These are phyloP conservation scores for Blastocystis sp. DNA, from an alignment of 352 stramenopile genomes.

Conservation along the genomic window DNA sequence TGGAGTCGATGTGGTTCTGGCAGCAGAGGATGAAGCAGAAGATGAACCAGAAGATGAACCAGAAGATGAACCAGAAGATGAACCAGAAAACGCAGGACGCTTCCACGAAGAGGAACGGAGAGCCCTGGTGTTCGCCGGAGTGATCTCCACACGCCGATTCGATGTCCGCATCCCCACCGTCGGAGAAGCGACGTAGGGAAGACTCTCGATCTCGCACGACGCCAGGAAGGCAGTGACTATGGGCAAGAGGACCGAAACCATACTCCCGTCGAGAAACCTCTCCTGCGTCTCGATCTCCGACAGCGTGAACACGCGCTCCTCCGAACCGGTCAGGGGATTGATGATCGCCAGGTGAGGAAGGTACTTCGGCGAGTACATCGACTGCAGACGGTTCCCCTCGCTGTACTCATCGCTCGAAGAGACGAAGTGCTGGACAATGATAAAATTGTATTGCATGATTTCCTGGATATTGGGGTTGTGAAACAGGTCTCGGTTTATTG, in stretches of 20 bases:
- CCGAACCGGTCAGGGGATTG: not conserved
- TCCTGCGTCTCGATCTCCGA: not conserved
- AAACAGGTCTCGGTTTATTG: slow-evolving; percentile 40
- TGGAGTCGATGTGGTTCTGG: too few relatives aligned
- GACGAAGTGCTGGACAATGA: slow-evolving; percentile 47
- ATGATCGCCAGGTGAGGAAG: slow-evolving; percentile 5
- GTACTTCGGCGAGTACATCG: not conserved
- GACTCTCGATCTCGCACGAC: not conserved
- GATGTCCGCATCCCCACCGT: not conserved
- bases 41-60: too few relatives aligned
- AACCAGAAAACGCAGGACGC: not conserved
- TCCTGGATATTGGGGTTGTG: not conserved
- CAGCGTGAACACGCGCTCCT: not conserved
- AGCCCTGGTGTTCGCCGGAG: not conserved
- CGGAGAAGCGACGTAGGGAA: not conserved
- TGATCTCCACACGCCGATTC: not conserved
- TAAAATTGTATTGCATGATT: slow-evolving; percentile 36
- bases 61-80: too few relatives aligned
- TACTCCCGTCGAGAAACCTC: slow-evolving; percentile 6
- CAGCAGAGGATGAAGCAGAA: too few relatives aligned
- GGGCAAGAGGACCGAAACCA: not conserved
- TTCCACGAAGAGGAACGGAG: not conserved
- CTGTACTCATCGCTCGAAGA: not conserved
- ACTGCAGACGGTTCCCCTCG: not conserved
- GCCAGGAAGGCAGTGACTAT: slow-evolving; percentile 4